Evolutionary conservation across 2,329 filamentous ascomycete genomes (phyloP).

Genomic region (Zymoseptoria ardabiliae): DNA sequence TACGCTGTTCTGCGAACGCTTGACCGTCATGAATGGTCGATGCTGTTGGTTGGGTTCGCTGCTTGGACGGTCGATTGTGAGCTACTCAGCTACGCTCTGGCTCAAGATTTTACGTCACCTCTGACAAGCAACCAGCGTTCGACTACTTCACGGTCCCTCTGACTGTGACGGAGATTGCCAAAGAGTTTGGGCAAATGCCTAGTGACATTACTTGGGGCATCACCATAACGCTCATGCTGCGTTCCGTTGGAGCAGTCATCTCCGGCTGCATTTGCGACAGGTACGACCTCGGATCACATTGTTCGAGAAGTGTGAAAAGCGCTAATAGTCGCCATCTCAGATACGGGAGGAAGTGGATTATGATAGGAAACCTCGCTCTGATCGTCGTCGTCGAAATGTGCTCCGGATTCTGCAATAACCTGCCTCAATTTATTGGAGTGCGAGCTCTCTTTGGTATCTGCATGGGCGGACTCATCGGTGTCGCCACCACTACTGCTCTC

Average conservation of each 20-base stretch:
- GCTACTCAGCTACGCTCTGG: too few species aligned
- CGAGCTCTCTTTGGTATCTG: slow-evolving; percentile 33
- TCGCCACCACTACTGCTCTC: slow-evolving; percentile 33
- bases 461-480: slow-evolving; percentile 30
- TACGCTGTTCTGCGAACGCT: too few species aligned
- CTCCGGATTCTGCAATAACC: slow-evolving; percentile 31
- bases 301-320: not conserved
- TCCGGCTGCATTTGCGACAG: slow-evolving; percentile 24
- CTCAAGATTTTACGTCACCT: too few species aligned
- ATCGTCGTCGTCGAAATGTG: slow-evolving; percentile 34
- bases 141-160: too few species aligned
- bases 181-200: too few species aligned
- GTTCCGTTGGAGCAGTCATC: slow-evolving; percentile 26
- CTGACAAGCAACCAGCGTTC: too few species aligned
- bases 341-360: slow-evolving; percentile 30
- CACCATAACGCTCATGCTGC: slow-evolving; percentile 28
- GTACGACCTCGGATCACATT: too few species aligned
- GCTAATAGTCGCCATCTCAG: slow-evolving; percentile 1
- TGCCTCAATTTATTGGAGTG: slow-evolving; percentile 31
- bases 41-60: too few species aligned
- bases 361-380: slow-evolving; percentile 30
- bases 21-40: too few species aligned
- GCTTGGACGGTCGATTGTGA: too few species aligned
- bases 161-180: too few species aligned
- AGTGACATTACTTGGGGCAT: slow-evolving; percentile 9